These are phyloP conservation scores for Dillenia turbinata DNA, from an alignment of 164 flowering plant genomes.

Conservation along the genomic window DNA sequence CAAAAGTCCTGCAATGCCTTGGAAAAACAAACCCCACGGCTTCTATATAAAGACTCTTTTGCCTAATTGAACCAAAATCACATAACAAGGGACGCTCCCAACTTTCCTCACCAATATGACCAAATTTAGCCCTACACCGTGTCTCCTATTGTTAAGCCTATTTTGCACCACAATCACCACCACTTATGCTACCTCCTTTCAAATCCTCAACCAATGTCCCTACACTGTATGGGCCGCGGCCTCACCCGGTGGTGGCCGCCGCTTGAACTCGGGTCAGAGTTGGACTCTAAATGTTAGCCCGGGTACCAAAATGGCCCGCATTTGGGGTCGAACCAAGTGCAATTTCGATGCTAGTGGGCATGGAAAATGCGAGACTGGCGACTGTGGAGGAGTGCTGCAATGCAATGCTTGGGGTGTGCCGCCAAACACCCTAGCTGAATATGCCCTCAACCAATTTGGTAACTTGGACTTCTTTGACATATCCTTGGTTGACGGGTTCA, in stretches of 20 bases:
- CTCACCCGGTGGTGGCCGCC: conserved; percentile 15
- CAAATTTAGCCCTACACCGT: too few relatives aligned
- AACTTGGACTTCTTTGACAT: conserved; percentile 26
- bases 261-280: conserved; percentile 4
- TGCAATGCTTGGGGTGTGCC: conserved; percentile 12
- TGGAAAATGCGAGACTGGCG: conserved; percentile 17
- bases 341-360: conserved; percentile 6
- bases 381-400: conserved; percentile 13
- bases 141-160: too few relatives aligned
- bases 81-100: too few relatives aligned
- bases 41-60: too few relatives aligned
- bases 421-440: conserved; percentile 24
- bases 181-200: conserved; percentile 4
- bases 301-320: conserved; percentile 5
- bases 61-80: too few relatives aligned
- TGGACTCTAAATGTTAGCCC: conserved; percentile 10
- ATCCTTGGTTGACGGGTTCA: conserved; percentile 30
- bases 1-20: too few relatives aligned
- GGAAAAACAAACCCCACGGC: too few relatives aligned
- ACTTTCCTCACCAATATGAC: too few relatives aligned
- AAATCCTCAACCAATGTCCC: conserved; percentile 2
- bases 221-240: conserved; percentile 14
- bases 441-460: conserved; percentile 16
- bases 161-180: too few relatives aligned
- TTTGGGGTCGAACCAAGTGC: conserved; percentile 19